Conservation (phyloP, 768 basidiomycete species). For the Guyanaporus albipodus region DNA sequence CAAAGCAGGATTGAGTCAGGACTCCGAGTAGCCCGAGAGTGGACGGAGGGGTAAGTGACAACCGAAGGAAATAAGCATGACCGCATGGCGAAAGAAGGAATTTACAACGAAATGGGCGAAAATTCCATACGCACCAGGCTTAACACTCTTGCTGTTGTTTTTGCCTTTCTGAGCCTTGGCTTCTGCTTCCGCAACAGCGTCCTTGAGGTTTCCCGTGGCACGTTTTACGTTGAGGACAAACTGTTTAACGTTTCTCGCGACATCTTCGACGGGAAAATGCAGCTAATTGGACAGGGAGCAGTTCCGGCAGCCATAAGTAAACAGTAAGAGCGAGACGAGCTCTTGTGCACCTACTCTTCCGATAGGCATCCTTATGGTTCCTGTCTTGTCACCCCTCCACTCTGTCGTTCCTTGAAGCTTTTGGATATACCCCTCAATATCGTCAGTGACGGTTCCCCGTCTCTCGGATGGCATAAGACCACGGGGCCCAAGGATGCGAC, state of each 20-base stretch:
- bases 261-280: slow-evolving; percentile 68
- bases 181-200: slow-evolving; percentile 36
- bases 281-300: slow-evolving; percentile 42
- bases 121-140: slow-evolving; percentile 36
- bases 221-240: slow-evolving; percentile 73
- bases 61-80: neutral
- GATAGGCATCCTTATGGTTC: slow-evolving; percentile 79
- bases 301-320: neutral
- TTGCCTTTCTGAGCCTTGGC: slow-evolving; percentile 40
- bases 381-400: slow-evolving; percentile 89
- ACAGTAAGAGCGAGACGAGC: neutral
- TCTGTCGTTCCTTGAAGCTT: slow-evolving; percentile 79
- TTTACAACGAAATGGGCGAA: neutral
- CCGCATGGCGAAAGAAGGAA: neutral
- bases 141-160: slow-evolving; percentile 36
- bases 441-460: slow-evolving; percentile 91
- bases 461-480: slow-evolving; percentile 95
- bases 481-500: slow-evolving; percentile 77
- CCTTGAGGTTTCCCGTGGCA: slow-evolving; percentile 66
- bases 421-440: slow-evolving; percentile 77
- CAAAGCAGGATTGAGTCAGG: neutral
- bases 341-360: slow-evolving; percentile 52
- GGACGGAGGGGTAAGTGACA: neutral
- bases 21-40: slow-evolving; percentile 1
- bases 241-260: slow-evolving; percentile 73